A percentile compares a stretch with the other conserved stretches of the same genome.
Evolutionary conservation across 1,284 basidiomycete genomes (phyloP).

Genomic region (Sanghuangporus sanghuang): DNA sequence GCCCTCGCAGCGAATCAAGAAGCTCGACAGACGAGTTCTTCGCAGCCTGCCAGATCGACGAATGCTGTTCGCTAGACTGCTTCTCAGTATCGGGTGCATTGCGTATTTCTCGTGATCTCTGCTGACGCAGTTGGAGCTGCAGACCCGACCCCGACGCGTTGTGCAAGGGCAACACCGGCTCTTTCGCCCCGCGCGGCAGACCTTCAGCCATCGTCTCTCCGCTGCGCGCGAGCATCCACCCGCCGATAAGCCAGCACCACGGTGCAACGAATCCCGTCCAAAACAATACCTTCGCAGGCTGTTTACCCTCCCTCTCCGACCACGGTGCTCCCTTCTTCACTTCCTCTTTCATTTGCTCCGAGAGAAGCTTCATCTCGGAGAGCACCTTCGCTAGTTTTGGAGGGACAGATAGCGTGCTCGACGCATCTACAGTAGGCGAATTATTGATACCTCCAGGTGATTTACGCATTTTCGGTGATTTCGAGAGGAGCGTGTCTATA

Average conservation of each 20-base stretch:
- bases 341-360: neutral
- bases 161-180: conserved; percentile 2
- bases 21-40: conserved; percentile 15
- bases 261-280: conserved; percentile 63
- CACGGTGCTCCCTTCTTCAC: conserved; percentile 12
- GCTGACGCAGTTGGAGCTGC: neutral
- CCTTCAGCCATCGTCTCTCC: conserved; percentile 25
- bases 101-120: neutral
- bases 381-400: neutral
- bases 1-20: conserved; percentile 7
- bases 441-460: neutral
- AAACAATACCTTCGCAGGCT: conserved; percentile 54
- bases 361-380: neutral
- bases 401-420: neutral
- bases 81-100: conserved; percentile 12
- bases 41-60: conserved; percentile 31
- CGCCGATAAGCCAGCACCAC: conserved; percentile 67
- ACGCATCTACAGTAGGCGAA: neutral
- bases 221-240: conserved; percentile 55
- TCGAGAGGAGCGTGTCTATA: conserved; percentile 7
- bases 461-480: conserved; percentile 6
- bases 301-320: neutral
- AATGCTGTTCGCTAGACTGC: conserved; percentile 17
- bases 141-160: neutral
- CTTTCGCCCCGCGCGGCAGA: conserved; percentile 16